Conservation (phyloP, 1,139 yeast species). For the Lodderomyces margitis region DNA sequence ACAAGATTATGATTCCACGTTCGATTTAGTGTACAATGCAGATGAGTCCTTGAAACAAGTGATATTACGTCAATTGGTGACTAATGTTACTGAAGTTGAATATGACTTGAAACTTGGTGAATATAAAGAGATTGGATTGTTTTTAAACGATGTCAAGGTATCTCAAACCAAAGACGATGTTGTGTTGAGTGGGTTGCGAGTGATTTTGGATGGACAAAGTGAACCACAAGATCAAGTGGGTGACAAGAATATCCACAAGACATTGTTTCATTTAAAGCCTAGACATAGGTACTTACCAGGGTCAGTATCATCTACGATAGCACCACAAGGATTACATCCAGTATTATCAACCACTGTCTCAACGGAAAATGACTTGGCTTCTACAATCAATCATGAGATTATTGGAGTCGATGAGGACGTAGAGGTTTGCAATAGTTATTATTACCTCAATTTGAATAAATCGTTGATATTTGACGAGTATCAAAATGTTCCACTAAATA, state of each 20-base stretch:
- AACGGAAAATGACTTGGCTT: slow-evolving; percentile 12
- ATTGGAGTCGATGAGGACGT: slow-evolving; percentile 27
- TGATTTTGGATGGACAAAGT: slow-evolving; percentile 20
- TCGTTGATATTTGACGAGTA: slow-evolving; percentile 42
- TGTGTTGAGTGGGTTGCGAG: slow-evolving; percentile 36
- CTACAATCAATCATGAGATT: not conserved
- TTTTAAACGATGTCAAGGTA: slow-evolving; percentile 25
- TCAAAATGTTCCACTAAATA: slow-evolving; percentile 28
- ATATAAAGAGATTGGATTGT: slow-evolving; percentile 36
- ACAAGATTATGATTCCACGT: slow-evolving; percentile 3
- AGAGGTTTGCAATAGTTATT: slow-evolving; percentile 31
- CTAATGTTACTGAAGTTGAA: slow-evolving; percentile 11
- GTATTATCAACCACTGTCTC: slow-evolving; percentile 18
- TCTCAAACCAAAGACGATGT: slow-evolving; percentile 32
- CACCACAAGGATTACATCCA: slow-evolving; percentile 42
- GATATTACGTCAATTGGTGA: slow-evolving; percentile 16
- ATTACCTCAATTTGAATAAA: slow-evolving; percentile 32
- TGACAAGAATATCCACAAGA: slow-evolving; percentile 26
- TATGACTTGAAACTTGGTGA: slow-evolving; percentile 8
- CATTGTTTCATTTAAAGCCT: slow-evolving; percentile 46
- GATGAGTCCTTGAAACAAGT: slow-evolving; percentile 11
- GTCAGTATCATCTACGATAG: slow-evolving; percentile 14
- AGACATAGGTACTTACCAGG: slow-evolving; percentile 28
- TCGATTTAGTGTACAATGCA: slow-evolving; percentile 18
- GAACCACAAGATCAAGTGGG: slow-evolving; percentile 11